Evolutionary conservation across 345 rosid species (phyloP).

Genomic region (Eucalyptus grandis): DNA sequence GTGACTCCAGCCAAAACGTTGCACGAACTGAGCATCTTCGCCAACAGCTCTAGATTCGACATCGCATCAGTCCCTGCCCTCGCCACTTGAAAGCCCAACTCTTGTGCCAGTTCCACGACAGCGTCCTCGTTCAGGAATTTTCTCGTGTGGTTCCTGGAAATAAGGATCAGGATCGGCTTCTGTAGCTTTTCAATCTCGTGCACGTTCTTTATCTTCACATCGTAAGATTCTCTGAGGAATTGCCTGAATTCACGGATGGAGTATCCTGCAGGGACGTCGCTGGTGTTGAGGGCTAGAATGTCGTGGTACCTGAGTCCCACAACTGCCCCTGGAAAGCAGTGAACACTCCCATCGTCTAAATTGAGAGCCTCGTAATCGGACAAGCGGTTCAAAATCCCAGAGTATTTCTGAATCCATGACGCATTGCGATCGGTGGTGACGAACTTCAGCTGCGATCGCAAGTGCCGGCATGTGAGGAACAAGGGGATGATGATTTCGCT

Average conservation of each 20-base stretch:
- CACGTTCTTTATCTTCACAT: conserved; percentile 1
- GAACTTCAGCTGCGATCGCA: conserved; percentile 8
- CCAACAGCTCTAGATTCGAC: conserved; percentile 9
- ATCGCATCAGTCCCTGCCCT: neutral
- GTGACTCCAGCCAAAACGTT: conserved; percentile 24
- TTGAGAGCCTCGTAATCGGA: conserved; percentile 13
- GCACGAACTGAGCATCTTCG: conserved; percentile 9
- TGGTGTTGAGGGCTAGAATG: conserved; percentile 3
- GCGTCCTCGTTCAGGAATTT: conserved; percentile 14
- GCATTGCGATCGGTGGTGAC: conserved; percentile 13
- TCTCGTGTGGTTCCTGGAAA: conserved; percentile 15
- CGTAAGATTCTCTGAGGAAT: conserved; percentile 13
- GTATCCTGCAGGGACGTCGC: conserved; percentile 12
- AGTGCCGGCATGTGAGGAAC: conserved; percentile 26
- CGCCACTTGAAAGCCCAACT: conserved; percentile 15
- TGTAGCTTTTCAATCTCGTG: neutral
- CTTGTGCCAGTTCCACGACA: conserved; percentile 14
- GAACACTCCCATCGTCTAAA: conserved; percentile 8
- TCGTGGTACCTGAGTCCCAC: conserved; percentile 21
- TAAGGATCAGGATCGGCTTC: conserved; percentile 14
- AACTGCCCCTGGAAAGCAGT: conserved; percentile 30
- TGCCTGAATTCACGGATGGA: conserved; percentile 25
- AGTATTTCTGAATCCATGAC: conserved; percentile 25
- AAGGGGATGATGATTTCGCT: conserved; percentile 30
- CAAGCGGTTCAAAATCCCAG: neutral